Percentiles rank a stretch among this genome's conserved stretches.
Evolutionary conservation across 1,139 yeast species (phyloP).

Genomic region (Zygosaccharomyces sapae): DNA sequence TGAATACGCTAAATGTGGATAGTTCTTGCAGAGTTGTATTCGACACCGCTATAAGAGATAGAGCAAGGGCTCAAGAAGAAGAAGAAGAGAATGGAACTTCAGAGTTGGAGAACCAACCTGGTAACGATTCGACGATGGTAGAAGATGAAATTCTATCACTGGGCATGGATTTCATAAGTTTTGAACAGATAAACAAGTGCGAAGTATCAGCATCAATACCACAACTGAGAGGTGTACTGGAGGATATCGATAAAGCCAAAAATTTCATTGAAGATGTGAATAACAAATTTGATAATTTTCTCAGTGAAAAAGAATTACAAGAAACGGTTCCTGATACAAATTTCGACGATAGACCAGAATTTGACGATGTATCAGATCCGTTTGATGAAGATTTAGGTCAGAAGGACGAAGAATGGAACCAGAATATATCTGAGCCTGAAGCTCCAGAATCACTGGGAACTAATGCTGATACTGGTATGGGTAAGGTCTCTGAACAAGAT

Average conservation of each 20-base stretch:
- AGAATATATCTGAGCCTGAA: constrained; percentile 2
- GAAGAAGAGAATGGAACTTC: constrained; percentile 20
- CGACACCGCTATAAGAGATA: constrained; percentile 38
- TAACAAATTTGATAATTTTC: constrained; percentile 31
- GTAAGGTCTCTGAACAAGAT: constrained; percentile 55
- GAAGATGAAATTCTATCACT: constrained; percentile 34
- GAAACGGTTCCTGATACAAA: constrained; percentile 38
- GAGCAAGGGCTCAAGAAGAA: constrained; percentile 20
- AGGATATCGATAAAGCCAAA: constrained; percentile 56
- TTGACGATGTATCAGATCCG: constrained; percentile 5
- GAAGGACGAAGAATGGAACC: constrained; percentile 8
- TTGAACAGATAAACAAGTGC: constrained; percentile 40
- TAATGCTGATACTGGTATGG: constrained; percentile 16
- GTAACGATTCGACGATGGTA: constrained; percentile 9
- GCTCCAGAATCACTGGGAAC: constrained; percentile 4
- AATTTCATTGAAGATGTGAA: constrained; percentile 49
- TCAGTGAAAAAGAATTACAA: constrained; percentile 34
- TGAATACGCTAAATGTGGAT: constrained; percentile 56
- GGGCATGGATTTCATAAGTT: constrained; percentile 34
- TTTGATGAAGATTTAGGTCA: constrained; percentile 9
- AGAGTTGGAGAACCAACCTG: background rate
- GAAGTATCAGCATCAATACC: constrained; percentile 62
- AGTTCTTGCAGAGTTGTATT: constrained; percentile 38
- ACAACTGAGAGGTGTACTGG: constrained; percentile 53
- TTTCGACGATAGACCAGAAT: constrained; percentile 21